Evolutionary conservation across 176 grass and related monocot genomes (phyloP), one percentile per base, ranked within the genome.

Genomic region (Rhynchospora breviuscula): DNA sequence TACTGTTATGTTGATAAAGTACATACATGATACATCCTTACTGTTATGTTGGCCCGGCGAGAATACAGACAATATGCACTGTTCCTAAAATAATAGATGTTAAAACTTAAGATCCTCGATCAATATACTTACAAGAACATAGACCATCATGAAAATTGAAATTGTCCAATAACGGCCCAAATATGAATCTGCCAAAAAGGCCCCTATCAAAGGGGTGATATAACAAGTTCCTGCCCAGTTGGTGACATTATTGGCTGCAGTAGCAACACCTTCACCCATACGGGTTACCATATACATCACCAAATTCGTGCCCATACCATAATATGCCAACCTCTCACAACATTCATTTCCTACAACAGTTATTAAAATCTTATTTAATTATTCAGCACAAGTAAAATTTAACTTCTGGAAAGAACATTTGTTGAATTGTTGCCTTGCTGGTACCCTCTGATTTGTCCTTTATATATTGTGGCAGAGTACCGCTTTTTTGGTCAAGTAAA

Each of bases 141-240:
- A 88, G 60, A 85, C 52, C 22, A 33, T 48, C 81, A 87, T 35
- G 53, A 90, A 90, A 54, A 65, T 82, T 35, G 81, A 80, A 81
- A 90, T 87, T 64, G 85, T 87, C 63, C 73, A 81, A 75, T 87
- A 87, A 18, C 88, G 43, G 21, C 87, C 87, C 33, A 56, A 84
- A 79, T 85, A 80, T 25, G 78, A 52, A 58, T 80, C 78, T 17
- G 78, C 78, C 0, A 80, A 17, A 33, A 80, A 80, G n/a, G 78
- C 78, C 51, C 78, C 78, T 14, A 80, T 22, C 48, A 80, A 58
- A 3, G 78, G 78, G 25, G 59, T 89, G 4, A 89, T 76, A 81
- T 90, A 90, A 85, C 85, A 87, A 81, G 88, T 90, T 26, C 88
- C 85, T 26, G 88, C 86, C 88, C 85, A 87, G 81, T 90, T 87